A percentile compares a stretch with the other conserved stretches of the same genome.
Conservation (phyloP, 1,284 basidiomycete genomes). For the Hypsizygus ulmarius region DNA sequence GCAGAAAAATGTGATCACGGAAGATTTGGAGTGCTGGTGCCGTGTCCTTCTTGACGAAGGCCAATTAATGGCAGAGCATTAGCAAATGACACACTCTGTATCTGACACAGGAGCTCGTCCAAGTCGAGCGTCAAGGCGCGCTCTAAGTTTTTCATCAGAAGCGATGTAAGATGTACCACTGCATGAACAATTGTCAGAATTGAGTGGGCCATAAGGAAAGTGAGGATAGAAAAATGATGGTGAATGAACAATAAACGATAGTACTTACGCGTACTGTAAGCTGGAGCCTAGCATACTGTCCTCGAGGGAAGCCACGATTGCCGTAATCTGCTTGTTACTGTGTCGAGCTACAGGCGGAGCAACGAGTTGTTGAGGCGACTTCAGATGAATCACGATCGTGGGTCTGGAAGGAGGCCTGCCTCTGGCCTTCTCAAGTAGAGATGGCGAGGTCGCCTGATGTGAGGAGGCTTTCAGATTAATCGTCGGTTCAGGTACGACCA, state of each 20-base stretch:
- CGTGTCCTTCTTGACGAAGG: no score
- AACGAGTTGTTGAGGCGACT: conserved; percentile 32
- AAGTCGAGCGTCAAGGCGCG: conserved; percentile 53
- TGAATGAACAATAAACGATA: background rate
- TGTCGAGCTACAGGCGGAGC: conserved; percentile 19
- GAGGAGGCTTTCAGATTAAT: background rate
- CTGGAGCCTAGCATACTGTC: conserved; percentile 43
- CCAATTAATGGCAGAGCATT: conserved; percentile 11
- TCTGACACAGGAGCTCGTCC: conserved; percentile 33
- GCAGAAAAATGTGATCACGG: no score
- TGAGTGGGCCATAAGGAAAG: no score
- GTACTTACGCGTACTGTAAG: conserved; percentile 56
- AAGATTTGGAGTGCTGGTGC: no score
- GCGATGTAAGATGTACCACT: conserved; percentile 59
- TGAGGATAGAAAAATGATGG: background rate
- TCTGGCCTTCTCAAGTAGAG: conserved; percentile 12
- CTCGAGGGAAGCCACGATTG: conserved; percentile 44
- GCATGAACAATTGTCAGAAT: background rate
- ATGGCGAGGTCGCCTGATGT: conserved; percentile 3
- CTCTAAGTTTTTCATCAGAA: conserved; percentile 50
- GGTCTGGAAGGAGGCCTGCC: conserved; percentile 3
- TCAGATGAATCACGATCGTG: conserved; percentile 41
- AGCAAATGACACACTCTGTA: conserved; percentile 60
- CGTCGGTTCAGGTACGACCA: conserved; percentile 47
- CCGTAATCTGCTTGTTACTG: conserved; percentile 18